Base-by-base conservation (phyloP, 1,284 basidiomycete species). In the Pholiota adiposa region DNA sequence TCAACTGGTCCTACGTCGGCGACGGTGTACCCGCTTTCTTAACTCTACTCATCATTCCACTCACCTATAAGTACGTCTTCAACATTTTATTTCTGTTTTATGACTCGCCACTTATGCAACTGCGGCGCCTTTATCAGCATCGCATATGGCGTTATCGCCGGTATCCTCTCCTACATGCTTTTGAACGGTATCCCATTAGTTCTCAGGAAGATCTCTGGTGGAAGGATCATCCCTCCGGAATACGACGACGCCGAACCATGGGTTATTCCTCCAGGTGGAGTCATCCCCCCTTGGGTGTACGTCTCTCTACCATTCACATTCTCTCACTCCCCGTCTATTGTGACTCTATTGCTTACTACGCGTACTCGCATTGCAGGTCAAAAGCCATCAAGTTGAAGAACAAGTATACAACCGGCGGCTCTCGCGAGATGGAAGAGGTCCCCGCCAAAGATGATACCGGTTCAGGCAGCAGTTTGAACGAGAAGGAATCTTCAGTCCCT, bases 1-100 rank as follows among this genome's bases (percentile, higher is more conserved):
- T 96, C 75, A 96, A 95, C 76, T 96, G 94, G 93, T 83, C 89
- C 70, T 96, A 93, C 70, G 82, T 89, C 41, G 93, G 93, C 27
- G 94, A 96, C 72, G 86, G 91, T 14, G 83, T 96, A 2, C 94
- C 94, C 6, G 90, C 92, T 0, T 94, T 94, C 80, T 73, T 94
- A 57, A 90, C 88, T 0, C 77, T 94, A 59, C 80, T 93, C 52
- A 80, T 92, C 59, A 94, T 94, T 66, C 92, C 85, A 61, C 73
- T 93, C 57, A 87, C 90, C 8, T 93, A 88, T 82, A 90, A 92
- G 88, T 90, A 59, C 59, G 83, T 75, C 21, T 27, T 43, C 23
- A 11, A 2, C 23, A 25, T 7, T 5, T 56, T 44, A n/a, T 55
- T 68, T 34, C 38, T 27, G 29, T 54, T 43, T 53, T 14, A 46